These are phyloP conservation scores for Fusarium marasasianum DNA, from an alignment of 2,329 filamentous ascomycete species.

Conservation along the genomic window DNA sequence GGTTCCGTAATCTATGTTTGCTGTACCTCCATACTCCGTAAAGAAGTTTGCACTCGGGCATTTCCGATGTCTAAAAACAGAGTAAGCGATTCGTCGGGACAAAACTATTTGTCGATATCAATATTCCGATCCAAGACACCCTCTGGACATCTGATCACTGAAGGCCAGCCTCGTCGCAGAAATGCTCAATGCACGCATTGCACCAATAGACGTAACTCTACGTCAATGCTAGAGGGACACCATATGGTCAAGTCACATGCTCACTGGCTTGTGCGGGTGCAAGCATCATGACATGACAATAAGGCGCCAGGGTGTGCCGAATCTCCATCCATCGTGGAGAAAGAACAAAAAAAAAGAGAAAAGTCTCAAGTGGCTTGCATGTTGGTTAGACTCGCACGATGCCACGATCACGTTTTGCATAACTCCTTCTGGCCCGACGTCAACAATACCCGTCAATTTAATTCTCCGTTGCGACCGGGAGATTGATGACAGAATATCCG, in stretches of 20 bases:
- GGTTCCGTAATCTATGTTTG: background rate
- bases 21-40: background rate
- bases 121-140: background rate
- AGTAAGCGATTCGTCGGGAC: background rate
- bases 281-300: constrained; percentile 21
- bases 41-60: background rate
- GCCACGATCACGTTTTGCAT: constrained; percentile 27
- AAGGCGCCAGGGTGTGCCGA: constrained; percentile 22
- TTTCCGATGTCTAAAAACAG: background rate
- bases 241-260: constrained; percentile 37
- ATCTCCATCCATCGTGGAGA: constrained; percentile 39
- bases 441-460: background rate
- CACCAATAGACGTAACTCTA: constrained; percentile 24
- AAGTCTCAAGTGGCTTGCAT: constrained; percentile 34
- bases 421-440: background rate
- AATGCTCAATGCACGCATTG: background rate
- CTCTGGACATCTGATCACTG: background rate
- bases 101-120: background rate
- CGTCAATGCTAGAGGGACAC: constrained; percentile 11
- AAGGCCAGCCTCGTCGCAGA: background rate
- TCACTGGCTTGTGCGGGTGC: constrained; percentile 38
- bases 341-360: constrained; percentile 3
- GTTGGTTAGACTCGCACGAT: constrained; percentile 21
- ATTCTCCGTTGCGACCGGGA: background rate
- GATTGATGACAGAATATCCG: constrained; percentile 1